Evolutionary conservation across 75 land plant species (phyloP), one percentile per base, ranked within the genome.

Genomic region (Cupressus sempervirens): DNA sequence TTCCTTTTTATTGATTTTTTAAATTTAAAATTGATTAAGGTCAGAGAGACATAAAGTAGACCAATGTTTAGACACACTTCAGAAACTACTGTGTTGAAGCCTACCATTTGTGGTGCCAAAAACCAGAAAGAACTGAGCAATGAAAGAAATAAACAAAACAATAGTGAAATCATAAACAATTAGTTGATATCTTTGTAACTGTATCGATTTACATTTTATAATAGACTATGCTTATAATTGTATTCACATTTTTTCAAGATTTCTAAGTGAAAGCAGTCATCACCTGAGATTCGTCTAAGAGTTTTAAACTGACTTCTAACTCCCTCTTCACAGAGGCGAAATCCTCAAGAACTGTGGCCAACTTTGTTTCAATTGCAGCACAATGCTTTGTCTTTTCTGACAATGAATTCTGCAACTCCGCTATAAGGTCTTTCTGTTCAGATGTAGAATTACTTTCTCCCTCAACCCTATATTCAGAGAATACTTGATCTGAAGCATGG

Each of bases 251-350:
- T 62, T 7, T 62, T 62, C n/a, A 62, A 62, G 67, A 26, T 62
- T 62, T 62, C 8, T 62, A 29, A 62, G 12, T 72, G 14, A 72
- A 72, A 72, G 35, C 14, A 13, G 4, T 43, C 81, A 30, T 82
- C 84, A 98, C 99, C 95, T 95, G 99, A 89, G 94, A 98, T 90
- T 98, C 97, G 82, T 94, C 93, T 72, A 98, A 88, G 72, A 96
- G 95, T 58, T 94, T 96, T 43, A 85, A 88, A 68, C 90, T 96
- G 15, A 83, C 83, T 70, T 98, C 95, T 67, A 98, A 83, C 82
- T 98, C 99, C 74, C 85, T 89, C 30, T 77, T 88, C 12, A 96
- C 90, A 80, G 87, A 86, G 3, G 46, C 84, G 86, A 90, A 89
- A 81, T 96, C 95, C 72, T 89, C 94, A 85, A 92, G 36, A 9